Evolutionary conservation across 2,329 filamentous ascomycete genomes (phyloP), one percentile per base, ranked within the genome.

Genomic region (Fusarium miscanthi): DNA sequence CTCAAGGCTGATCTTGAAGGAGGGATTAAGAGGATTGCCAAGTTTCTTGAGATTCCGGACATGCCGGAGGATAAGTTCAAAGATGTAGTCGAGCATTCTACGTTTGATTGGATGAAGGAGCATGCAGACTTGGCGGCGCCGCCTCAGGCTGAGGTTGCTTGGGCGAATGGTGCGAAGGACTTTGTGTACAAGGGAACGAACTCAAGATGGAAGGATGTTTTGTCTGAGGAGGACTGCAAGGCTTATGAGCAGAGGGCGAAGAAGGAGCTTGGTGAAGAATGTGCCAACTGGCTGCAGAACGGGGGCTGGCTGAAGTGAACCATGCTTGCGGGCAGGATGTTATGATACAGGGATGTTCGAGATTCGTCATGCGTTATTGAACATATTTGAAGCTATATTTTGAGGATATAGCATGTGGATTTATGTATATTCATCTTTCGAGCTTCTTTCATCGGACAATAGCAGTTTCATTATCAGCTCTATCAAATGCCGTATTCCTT

Each of bases 51-150:
- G 7, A 56, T 48, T 1, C 48, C 56, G 0, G 48, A 68, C 0
- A 31, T 68, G 56, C 16, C 63, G 0, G 63, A 68, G 27, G 65
- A 68, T 3, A 63, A 35, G 33, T 68, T 68, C 12, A 63, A 56
- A 0, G 56, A 45, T 8, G 56, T 53, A 0, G 42, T 68, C 3
- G 48, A 63, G 9, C 63, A 68, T 19, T 68, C 23, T n/a, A 68
- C 65, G 0, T 68, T 68, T n/a, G 56, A 53, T 5, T 68, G 65
- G 65, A 68, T 68, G 65, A 68, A 68, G 27, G 48, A 62, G 6
- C 57, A 68, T 45, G 65, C 63, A 0, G 6, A 27, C 0, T 6
- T 68, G 0, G 37, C 42, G 3, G 31, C 63, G 1, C 65, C 63
- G 2, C 65, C 63, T 27, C 41, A 63, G 4, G 25, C 63, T 7